phyloP scores from a whole-genome alignment of 495 filamentous ascomycete genomes.

The Talaromyces trachyspermus region DNA sequence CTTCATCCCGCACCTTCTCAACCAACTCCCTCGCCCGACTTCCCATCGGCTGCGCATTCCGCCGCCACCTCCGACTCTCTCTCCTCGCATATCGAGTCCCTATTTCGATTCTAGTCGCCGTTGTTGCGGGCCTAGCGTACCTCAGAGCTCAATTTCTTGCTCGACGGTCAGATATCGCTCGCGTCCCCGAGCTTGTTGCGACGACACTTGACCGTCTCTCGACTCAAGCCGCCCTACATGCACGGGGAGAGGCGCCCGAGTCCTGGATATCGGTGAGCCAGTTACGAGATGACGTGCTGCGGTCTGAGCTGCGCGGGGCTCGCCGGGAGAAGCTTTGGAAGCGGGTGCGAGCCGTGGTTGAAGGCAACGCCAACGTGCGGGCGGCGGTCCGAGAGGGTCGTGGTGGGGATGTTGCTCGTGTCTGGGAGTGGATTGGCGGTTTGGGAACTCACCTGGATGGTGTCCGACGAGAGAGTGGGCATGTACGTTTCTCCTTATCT shows the following conservation, averaged over 20 bases:
- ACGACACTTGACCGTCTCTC: slow-evolving; percentile 76
- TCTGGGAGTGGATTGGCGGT: slow-evolving; percentile 97
- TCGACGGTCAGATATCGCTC: slow-evolving; percentile 54
- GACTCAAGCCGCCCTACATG: slow-evolving; percentile 68
- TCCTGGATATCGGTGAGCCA: slow-evolving; percentile 79
- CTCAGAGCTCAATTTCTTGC: slow-evolving; percentile 47
- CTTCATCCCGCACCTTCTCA: slow-evolving; percentile 50
- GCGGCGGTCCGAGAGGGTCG: slow-evolving; percentile 73
- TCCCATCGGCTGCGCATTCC: slow-evolving; percentile 80
- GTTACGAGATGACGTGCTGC: slow-evolving; percentile 82
- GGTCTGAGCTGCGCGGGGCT: slow-evolving; percentile 67
- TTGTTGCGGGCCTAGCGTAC: slow-evolving; percentile 45
- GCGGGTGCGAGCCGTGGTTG: slow-evolving; percentile 73
- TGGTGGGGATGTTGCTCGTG: slow-evolving; percentile 76
- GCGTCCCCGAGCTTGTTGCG: slow-evolving; percentile 72
- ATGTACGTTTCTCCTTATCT: slow-evolving; percentile 27
- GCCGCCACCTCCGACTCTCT: slow-evolving; percentile 82
- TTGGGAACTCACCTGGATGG: slow-evolving; percentile 24
- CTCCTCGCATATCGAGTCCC: slow-evolving; percentile 91
- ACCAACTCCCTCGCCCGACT: slow-evolving; percentile 77
- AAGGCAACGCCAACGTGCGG: slow-evolving; percentile 87
- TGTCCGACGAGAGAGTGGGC: slow-evolving; percentile 41
- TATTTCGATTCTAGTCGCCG: slow-evolving; percentile 63
- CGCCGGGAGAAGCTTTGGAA: slow-evolving; percentile 75
- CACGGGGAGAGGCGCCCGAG: slow-evolving; percentile 58